A percentile compares a stretch with the other conserved stretches of the same genome.
phyloP scores from a whole-genome alignment of 345 rosid species.

The Euphorbia tirucalli region DNA sequence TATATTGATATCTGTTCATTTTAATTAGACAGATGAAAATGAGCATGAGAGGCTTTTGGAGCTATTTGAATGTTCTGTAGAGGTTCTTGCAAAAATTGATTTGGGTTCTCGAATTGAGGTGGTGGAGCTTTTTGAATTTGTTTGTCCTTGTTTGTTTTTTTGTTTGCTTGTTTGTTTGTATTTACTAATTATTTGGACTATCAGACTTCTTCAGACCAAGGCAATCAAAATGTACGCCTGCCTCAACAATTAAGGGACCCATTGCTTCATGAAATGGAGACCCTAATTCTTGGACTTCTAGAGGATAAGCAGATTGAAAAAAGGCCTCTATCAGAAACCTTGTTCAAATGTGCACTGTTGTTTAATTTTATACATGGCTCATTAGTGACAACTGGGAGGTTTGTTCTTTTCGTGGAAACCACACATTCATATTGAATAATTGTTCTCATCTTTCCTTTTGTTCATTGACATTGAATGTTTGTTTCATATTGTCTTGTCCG shows the following conservation, averaged over 20 bases:
- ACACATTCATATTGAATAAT: not conserved
- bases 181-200: slow-evolving; percentile 6
- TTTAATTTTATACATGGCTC: slow-evolving; percentile 71
- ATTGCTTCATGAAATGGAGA: slow-evolving; percentile 73
- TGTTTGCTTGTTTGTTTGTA: not conserved
- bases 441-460: not conserved
- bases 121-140: slow-evolving; percentile 12
- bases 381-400: slow-evolving; percentile 47
- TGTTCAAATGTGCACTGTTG: slow-evolving; percentile 57
- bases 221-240: slow-evolving; percentile 49
- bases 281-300: slow-evolving; percentile 42
- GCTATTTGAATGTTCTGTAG: slow-evolving; percentile 72
- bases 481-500: not conserved
- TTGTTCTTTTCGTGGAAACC: slow-evolving; percentile 22
- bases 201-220: slow-evolving; percentile 46
- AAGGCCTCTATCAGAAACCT: slow-evolving; percentile 58
- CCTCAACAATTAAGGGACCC: slow-evolving; percentile 71
- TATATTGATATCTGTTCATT: slow-evolving; percentile 22
- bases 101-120: slow-evolving; percentile 45
- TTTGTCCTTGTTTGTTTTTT: not conserved
- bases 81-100: slow-evolving; percentile 60
- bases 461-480: not conserved
- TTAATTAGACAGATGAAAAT: slow-evolving; percentile 49
- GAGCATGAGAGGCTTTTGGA: slow-evolving; percentile 43
- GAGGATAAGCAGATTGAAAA: slow-evolving; percentile 43